Evolutionary conservation across 164 flowering plant species (phyloP).

Genomic region (Piper betle): DNA sequence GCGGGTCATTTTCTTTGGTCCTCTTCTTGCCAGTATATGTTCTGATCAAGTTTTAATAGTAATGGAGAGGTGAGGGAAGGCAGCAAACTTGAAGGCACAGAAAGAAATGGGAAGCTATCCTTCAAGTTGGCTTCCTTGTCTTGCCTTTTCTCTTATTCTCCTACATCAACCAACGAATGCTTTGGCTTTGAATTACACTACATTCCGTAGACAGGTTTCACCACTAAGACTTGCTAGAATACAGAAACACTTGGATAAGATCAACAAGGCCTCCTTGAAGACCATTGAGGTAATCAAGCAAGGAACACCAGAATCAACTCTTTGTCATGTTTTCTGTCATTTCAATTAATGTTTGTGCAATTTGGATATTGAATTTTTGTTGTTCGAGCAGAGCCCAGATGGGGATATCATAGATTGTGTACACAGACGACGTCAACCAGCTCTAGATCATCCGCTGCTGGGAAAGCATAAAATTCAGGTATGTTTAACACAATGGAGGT

Average conservation of each 20-base stretch:
- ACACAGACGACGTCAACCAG: constrained; percentile 68
- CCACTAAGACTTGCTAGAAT: constrained; percentile 56
- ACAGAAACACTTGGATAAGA: constrained; percentile 43
- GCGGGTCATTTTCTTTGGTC: constrained; percentile 12
- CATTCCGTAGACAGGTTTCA: constrained; percentile 32
- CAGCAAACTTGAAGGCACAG: constrained; percentile 24
- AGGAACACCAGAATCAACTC: no score
- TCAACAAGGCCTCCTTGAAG: constrained; percentile 50
- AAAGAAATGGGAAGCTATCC: constrained; percentile 26
- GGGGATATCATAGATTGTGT: constrained; percentile 94
- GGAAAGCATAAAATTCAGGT: constrained; percentile 96
- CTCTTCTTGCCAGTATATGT: constrained; percentile 7
- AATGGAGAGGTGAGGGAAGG: constrained; percentile 19
- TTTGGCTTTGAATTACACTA: constrained; percentile 42
- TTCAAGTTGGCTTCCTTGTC: constrained; percentile 1
- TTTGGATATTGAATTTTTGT: neutral
- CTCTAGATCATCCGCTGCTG: constrained; percentile 88
- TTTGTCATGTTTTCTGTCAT: neutral
- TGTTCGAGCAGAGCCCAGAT: constrained; percentile 67
- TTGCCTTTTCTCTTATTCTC: neutral
- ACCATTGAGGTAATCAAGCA: constrained; percentile 47
- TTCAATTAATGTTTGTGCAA: neutral
- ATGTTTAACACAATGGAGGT: no score
- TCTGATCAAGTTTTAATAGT: constrained; percentile 13
- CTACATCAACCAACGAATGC: neutral